Evolutionary conservation across 495 filamentous ascomycete species (phyloP).

Genomic region (Penicillium tannophilum): DNA sequence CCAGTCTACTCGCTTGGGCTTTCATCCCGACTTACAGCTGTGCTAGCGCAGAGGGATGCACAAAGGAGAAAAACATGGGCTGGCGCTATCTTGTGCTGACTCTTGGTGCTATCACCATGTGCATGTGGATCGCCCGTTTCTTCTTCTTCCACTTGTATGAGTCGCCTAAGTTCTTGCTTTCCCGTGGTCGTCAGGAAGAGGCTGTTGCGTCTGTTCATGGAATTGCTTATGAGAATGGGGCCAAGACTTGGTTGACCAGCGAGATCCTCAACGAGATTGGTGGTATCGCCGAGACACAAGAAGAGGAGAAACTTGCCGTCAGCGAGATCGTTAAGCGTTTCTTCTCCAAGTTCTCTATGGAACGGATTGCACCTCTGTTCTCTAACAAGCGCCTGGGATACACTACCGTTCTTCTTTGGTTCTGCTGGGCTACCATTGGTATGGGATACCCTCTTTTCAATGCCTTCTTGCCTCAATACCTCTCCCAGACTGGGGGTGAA

Average conservation of each 20-base stretch:
- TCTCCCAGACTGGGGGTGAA: conserved; percentile 41
- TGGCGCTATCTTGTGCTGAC: conserved; percentile 79
- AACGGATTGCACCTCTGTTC: conserved; percentile 58
- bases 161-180: conserved; percentile 79
- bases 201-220: conserved; percentile 71
- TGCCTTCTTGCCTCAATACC: conserved; percentile 61
- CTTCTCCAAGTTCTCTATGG: conserved; percentile 56
- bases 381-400: conserved; percentile 51
- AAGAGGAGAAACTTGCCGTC: conserved; percentile 38
- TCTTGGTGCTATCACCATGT: conserved; percentile 70
- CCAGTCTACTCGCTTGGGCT: conserved; percentile 57
- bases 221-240: conserved; percentile 55
- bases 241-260: conserved; percentile 54
- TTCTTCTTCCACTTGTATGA: conserved; percentile 78
- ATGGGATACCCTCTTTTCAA: conserved; percentile 64
- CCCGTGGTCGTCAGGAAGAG: conserved; percentile 68
- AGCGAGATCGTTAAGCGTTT: conserved; percentile 51
- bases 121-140: conserved; percentile 71
- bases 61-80: conserved; percentile 67
- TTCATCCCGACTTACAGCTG: conserved; percentile 58
- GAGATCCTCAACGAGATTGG: conserved; percentile 58
- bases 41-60: conserved; percentile 51
- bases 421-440: conserved; percentile 60
- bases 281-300: conserved; percentile 40
- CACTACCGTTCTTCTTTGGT: conserved; percentile 54